A percentile compares a stretch with the other conserved stretches of the same genome.
phyloP scores from a whole-genome alignment of 2,329 filamentous ascomycete genomes.

The Pseudogymnoascus sp. region DNA sequence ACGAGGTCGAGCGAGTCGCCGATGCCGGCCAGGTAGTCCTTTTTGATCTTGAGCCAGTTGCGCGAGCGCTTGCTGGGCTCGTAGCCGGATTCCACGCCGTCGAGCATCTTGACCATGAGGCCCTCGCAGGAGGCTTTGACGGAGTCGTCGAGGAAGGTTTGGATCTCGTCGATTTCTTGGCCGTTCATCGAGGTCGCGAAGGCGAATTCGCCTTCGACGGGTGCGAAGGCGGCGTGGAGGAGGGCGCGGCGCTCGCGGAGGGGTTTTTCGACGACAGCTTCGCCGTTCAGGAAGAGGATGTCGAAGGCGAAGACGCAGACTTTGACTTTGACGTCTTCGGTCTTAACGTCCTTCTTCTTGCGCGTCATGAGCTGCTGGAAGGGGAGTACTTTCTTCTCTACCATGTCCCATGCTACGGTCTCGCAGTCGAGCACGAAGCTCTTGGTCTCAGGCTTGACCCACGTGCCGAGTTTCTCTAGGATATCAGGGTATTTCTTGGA shows the following conservation, averaged over 20 bases:
- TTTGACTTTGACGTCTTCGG: slow-evolving; percentile 91
- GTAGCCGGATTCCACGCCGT: slow-evolving; percentile 85
- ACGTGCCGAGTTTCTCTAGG: slow-evolving; percentile 73
- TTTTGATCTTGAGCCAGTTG: slow-evolving; percentile 99
- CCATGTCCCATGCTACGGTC: slow-evolving; percentile 93
- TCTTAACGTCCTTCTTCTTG: slow-evolving; percentile 93
- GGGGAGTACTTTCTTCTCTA: slow-evolving; percentile 88
- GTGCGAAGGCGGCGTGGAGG: slow-evolving; percentile 62
- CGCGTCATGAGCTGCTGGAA: slow-evolving; percentile 98
- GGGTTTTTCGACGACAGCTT: slow-evolving; percentile 78
- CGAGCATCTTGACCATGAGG: slow-evolving; percentile 98
- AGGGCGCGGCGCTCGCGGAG: slow-evolving; percentile 76
- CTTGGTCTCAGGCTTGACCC: slow-evolving; percentile 83
- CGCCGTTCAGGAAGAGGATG: slow-evolving; percentile 84
- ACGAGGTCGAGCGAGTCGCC: slow-evolving; percentile 96
- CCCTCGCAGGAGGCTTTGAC: slow-evolving; percentile 95
- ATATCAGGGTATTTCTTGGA: slow-evolving; percentile 98
- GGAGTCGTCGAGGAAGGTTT: slow-evolving; percentile 83
- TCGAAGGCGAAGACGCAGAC: slow-evolving; percentile 98
- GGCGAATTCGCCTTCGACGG: slow-evolving; percentile 80
- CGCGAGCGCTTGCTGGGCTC: slow-evolving; percentile 93
- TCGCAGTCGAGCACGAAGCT: slow-evolving; percentile 99
- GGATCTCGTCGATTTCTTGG: slow-evolving; percentile 87
- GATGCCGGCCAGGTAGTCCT: slow-evolving; percentile 89
- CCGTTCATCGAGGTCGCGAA: slow-evolving; percentile 84